Evolutionary conservation across 495 filamentous ascomycete genomes (phyloP).

Genomic region (Lophium mytilinum): DNA sequence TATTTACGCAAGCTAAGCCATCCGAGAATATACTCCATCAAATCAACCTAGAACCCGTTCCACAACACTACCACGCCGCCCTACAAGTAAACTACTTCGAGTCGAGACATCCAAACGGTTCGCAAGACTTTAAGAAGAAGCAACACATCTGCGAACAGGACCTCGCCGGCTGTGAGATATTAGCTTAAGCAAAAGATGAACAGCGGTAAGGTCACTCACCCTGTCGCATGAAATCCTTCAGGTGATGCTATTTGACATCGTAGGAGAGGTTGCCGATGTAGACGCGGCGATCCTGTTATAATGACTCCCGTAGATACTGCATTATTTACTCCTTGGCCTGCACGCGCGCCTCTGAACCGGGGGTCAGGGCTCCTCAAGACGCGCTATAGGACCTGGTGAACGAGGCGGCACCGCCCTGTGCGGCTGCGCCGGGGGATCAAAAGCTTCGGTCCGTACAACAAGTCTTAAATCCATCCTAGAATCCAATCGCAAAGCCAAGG

Average conservation of each 20-base stretch:
- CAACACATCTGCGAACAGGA: conserved; percentile 98
- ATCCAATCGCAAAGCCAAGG: too few relatives aligned
- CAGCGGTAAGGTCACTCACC: conserved; percentile 50
- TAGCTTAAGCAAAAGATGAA: neutral
- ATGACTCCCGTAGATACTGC: conserved; percentile 82
- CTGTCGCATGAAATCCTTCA: conserved; percentile 99
- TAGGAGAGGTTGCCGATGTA: conserved; percentile 98
- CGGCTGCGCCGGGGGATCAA: conserved; percentile 67
- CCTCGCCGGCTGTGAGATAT: conserved; percentile 74
- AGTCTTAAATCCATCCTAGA: too few relatives aligned
- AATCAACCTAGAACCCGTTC: too few relatives aligned
- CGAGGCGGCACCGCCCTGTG: conserved; percentile 53
- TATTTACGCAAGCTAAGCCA: too few relatives aligned
- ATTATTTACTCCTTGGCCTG: conserved; percentile 91
- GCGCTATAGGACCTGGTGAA: conserved; percentile 50
- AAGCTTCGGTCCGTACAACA: conserved; percentile 71
- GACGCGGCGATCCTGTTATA: conserved; percentile 97
- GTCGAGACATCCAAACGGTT: too few relatives aligned
- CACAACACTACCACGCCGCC: too few relatives aligned
- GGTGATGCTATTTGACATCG: conserved; percentile 99
- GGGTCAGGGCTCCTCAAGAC: conserved; percentile 55
- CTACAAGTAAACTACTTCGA: too few relatives aligned
- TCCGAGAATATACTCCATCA: too few relatives aligned
- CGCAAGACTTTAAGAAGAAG: too few relatives aligned
- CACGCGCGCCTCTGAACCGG: conserved; percentile 75